Conservation (phyloP, 2,329 filamentous ascomycete genomes). For the Sporothrix pseudoabietina region DNA sequence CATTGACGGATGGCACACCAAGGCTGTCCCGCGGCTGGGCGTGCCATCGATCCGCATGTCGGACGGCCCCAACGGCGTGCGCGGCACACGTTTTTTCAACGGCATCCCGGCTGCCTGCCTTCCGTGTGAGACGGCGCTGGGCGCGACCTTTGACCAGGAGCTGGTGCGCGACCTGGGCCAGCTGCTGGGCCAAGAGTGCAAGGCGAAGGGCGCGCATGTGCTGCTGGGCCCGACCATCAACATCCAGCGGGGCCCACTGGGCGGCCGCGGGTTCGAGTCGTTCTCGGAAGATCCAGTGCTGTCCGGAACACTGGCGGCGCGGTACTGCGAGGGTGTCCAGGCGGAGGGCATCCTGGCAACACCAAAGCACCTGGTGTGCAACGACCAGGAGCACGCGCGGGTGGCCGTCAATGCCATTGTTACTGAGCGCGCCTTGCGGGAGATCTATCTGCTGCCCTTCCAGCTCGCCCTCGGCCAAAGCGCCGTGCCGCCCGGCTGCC, state of each 20-base stretch:
- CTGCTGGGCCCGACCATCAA: conserved; percentile 63
- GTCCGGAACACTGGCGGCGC: conserved; percentile 44
- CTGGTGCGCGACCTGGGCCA: conserved; percentile 64
- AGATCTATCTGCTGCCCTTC: conserved; percentile 47
- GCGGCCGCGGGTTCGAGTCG: conserved; percentile 47
- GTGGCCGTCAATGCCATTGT: conserved; percentile 44
- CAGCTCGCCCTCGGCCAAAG: conserved; percentile 44
- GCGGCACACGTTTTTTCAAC: conserved; percentile 41
- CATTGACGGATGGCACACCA: conserved; percentile 40
- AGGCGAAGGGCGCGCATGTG: conserved; percentile 68
- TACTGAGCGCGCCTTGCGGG: conserved; percentile 45
- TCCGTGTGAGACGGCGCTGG: conserved; percentile 51
- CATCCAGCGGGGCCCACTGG: conserved; percentile 46
- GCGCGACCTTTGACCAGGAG: conserved; percentile 66
- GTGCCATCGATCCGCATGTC: conserved; percentile 42
- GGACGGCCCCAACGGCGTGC: conserved; percentile 43
- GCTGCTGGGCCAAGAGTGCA: conserved; percentile 68
- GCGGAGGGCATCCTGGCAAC: conserved; percentile 43
- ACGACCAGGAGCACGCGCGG: conserved; percentile 46
- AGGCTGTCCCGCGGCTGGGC: conserved; percentile 38
- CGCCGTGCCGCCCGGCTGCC: conserved; percentile 39
- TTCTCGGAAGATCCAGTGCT: conserved; percentile 46
- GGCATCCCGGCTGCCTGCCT: conserved; percentile 50
- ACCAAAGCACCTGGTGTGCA: conserved; percentile 48
- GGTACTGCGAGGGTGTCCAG: conserved; percentile 43